Evolutionary conservation across 805 yeast species (phyloP), one percentile per base, ranked within the genome.

Genomic region (Candida sonorensis): DNA sequence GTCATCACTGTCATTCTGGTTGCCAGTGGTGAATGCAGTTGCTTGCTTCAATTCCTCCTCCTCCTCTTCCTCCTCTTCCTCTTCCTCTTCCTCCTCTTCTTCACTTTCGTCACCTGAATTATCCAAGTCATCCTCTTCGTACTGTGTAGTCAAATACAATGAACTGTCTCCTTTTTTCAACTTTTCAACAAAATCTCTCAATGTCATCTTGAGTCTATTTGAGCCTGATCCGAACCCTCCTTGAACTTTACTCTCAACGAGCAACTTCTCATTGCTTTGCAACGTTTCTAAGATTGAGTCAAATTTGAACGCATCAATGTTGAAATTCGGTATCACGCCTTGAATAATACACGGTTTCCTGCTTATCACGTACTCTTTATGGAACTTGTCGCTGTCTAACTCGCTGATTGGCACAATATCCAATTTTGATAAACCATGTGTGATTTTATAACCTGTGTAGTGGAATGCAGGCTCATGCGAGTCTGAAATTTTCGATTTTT

Each of bases 211-310:
- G 11, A 65, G 51, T 40, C 87, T 59, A 34, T 62, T 59, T 14
- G 62, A 61, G 1, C 86, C 86, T 28, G 77, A 69, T 1, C 90
- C 90, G 55, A 72, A 81, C 2, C 88, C 88, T 29, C 77, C 77
- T 26, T 63, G 54, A 10, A 54, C 51, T 44, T 74, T 72, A 40
- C 66, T 66, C 46, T 81, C 90, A 12, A 81, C 75, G 41, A 77
- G 73, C 23, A 81, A 47, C 9, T 21, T 17, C 5, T 28, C 44
- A 12, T 40, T 44, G 26, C 15, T 41, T 2, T 35, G 26, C 18
- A 77, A 53, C 3, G 63, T 58, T 2, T 55, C 49, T 5, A 40
- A 60, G 7, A 77, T 50, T 1, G 50, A 45, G 2, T 54, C 56
- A 5, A 65, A 47, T 8, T 48, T 44, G 37, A 75, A 63, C 4